phyloP scores from a whole-genome alignment of 2,329 filamentous ascomycete genomes.

The Penicillium sp. region DNA sequence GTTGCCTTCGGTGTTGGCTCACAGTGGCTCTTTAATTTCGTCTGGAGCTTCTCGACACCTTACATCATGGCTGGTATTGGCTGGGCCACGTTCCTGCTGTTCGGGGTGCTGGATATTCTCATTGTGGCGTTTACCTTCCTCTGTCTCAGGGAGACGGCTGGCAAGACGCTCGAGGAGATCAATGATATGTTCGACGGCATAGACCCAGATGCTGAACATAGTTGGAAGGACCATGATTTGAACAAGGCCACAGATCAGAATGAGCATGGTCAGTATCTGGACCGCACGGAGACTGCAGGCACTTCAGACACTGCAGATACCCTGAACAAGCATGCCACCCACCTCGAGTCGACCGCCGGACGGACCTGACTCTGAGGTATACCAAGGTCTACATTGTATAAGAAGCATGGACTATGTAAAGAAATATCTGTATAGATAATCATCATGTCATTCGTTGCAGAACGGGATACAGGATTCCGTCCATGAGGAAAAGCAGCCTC shows the following conservation, averaged over 20 bases:
- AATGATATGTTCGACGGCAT: slow-evolving; percentile 51
- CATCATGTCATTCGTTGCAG: neutral
- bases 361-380: slow-evolving; percentile 7
- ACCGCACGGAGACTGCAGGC: neutral
- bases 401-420: neutral
- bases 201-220: slow-evolving; percentile 11
- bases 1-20: slow-evolving; percentile 38
- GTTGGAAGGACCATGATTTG: slow-evolving; percentile 7
- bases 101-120: slow-evolving; percentile 42
- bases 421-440: neutral
- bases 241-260: neutral
- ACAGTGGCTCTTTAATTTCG: slow-evolving; percentile 41
- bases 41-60: slow-evolving; percentile 40
- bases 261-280: neutral
- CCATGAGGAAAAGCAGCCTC: neutral
- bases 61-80: slow-evolving; percentile 45
- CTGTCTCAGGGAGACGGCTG: slow-evolving; percentile 52
- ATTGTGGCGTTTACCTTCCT: slow-evolving; percentile 50
- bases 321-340: slow-evolving; percentile 4
- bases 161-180: slow-evolving; percentile 52
- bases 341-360: slow-evolving; percentile 12
- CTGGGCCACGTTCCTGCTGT: slow-evolving; percentile 45
- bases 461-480: neutral
- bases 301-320: slow-evolving; percentile 2
- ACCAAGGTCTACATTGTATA: neutral